Conservation (phyloP, 2,329 filamentous ascomycete genomes). For the Sporothrix inflata region DNA sequence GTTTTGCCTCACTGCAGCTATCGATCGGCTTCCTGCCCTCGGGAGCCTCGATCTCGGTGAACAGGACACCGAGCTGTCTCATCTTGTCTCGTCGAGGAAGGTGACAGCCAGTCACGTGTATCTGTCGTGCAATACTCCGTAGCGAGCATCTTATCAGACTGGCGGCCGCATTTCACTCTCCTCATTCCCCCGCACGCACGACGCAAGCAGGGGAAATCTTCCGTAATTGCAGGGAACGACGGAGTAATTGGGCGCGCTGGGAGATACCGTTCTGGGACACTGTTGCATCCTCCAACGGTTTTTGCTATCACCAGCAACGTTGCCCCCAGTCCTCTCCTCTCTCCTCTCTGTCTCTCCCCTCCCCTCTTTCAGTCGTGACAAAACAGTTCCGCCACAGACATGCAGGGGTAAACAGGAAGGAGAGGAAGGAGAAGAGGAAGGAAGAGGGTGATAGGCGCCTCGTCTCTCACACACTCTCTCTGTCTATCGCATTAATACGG, state of each 20-base stretch:
- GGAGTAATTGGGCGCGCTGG: constrained; percentile 5
- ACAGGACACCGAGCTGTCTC: neutral
- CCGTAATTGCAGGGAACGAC: neutral
- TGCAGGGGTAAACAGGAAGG: neutral
- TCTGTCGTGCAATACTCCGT: too few relatives aligned
- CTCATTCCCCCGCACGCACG: neutral
- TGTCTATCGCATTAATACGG: neutral
- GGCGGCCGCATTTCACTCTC: too few relatives aligned
- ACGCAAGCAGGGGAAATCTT: neutral
- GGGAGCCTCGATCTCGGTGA: constrained; percentile 1
- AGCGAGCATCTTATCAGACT: too few relatives aligned
- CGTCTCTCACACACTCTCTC: neutral
- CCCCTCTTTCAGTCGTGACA: neutral
- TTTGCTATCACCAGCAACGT: constrained; percentile 16
- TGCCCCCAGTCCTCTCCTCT: neutral
- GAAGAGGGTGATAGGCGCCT: neutral
- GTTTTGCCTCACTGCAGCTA: neutral
- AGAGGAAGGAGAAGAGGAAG: neutral
- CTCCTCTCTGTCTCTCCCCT: neutral
- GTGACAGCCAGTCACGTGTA: neutral
- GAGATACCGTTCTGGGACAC: neutral
- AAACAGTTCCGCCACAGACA: neutral
- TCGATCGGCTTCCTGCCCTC: neutral
- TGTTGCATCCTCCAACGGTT: neutral
- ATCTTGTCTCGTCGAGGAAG: neutral